Conservation (phyloP, 2,329 filamentous ascomycete genomes). For the Neofusicoccum sp. region DNA sequence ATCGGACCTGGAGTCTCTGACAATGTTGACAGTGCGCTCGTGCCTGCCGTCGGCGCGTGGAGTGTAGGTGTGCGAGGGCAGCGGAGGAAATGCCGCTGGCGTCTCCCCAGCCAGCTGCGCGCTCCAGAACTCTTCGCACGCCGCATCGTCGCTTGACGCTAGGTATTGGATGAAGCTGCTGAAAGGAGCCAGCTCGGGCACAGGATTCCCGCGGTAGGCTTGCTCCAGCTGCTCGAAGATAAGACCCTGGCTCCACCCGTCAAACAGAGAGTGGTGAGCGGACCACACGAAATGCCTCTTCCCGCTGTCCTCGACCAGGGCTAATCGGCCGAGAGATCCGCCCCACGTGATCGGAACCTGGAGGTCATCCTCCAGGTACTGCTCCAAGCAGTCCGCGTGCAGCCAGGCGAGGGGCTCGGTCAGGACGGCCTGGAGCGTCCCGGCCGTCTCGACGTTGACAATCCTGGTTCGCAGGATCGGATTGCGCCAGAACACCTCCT, state of each 20-base stretch:
- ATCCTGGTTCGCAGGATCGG: slow-evolving; percentile 53
- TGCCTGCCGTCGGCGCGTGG: not conserved
- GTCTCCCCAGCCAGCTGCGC: not conserved
- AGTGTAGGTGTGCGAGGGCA: not conserved
- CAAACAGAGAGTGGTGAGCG: slow-evolving; percentile 42
- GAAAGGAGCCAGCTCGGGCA: not conserved
- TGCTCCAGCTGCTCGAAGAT: slow-evolving; percentile 1
- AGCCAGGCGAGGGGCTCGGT: slow-evolving; percentile 27
- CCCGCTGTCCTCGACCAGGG: slow-evolving; percentile 30
- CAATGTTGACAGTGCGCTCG: not conserved
- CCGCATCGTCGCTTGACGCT: not conserved
- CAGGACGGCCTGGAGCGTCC: slow-evolving; percentile 36
- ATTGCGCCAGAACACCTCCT: slow-evolving; percentile 45
- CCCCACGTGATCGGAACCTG: slow-evolving; percentile 44
- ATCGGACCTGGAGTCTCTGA: not conserved
- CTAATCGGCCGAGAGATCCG: slow-evolving; percentile 41
- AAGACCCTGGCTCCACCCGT: slow-evolving; percentile 31
- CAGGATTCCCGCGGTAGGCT: not conserved
- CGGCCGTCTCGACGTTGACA: slow-evolving; percentile 34
- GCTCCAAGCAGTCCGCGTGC: not conserved
- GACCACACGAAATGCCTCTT: slow-evolving; percentile 22
- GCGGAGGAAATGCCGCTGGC: not conserved
- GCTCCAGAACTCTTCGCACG: not conserved
- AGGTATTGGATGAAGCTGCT: not conserved
- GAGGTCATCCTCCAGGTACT: slow-evolving; percentile 37